Conservation (phyloP, 2,329 filamentous ascomycete species). For the Penicillium sp. region DNA sequence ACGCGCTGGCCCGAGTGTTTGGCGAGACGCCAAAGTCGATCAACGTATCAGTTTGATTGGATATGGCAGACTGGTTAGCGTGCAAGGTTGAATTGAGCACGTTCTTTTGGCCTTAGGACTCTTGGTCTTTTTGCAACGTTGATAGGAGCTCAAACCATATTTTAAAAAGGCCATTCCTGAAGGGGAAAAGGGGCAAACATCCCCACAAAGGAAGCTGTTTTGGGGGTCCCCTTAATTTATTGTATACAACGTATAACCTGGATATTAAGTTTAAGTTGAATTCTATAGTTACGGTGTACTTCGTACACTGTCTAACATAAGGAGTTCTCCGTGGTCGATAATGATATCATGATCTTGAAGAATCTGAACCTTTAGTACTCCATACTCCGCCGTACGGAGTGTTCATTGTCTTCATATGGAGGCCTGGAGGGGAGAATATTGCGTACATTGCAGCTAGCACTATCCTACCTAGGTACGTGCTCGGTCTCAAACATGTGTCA, state of each 20-base stretch:
- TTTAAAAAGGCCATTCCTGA: neutral
- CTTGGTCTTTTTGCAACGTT: neutral
- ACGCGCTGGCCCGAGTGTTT: slow-evolving; percentile 17
- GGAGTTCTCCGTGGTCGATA: neutral
- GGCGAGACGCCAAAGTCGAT: slow-evolving; percentile 9
- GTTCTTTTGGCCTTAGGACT: slow-evolving; percentile 1
- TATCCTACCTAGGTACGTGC: no score
- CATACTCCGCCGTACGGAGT: no score
- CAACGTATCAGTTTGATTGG: slow-evolving; percentile 10
- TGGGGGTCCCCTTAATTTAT: slow-evolving; percentile 6
- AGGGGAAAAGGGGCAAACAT: slow-evolving; percentile 9
- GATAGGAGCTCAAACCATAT: slow-evolving; percentile 6
- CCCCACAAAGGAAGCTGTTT: neutral
- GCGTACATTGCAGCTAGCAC: no score
- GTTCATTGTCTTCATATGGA: no score
- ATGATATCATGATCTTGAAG: no score
- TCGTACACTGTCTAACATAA: no score
- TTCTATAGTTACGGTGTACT: no score
- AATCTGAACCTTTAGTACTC: no score
- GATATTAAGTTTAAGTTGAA: neutral
- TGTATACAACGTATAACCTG: neutral
- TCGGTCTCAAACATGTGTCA: no score
- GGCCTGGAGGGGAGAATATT: no score
- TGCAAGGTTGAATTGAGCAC: slow-evolving; percentile 8
- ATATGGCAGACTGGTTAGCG: slow-evolving; percentile 3